Evolutionary conservation across 306 rosid genomes (phyloP).

Genomic region (Trifolium pratense): DNA sequence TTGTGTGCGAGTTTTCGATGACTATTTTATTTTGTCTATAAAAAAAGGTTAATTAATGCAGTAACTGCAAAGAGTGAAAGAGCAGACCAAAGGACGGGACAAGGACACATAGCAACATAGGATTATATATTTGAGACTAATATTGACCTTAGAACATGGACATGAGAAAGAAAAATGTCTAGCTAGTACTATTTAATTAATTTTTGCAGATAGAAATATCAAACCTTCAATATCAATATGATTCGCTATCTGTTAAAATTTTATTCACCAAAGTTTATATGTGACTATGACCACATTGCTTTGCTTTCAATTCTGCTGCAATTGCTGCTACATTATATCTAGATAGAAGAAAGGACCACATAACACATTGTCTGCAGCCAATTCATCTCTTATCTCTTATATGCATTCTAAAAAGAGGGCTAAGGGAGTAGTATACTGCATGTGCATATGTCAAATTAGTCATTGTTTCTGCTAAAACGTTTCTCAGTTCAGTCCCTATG

Average conservation of each 20-base stretch:
- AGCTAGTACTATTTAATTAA: neutral
- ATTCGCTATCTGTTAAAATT: constrained; percentile 36
- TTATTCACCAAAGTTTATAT: constrained; percentile 39
- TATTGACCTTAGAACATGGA: constrained; percentile 53
- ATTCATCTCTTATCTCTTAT: constrained; percentile 8
- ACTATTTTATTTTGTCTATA: too few relatives aligned
- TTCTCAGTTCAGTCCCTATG: too few relatives aligned
- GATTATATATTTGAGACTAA: neutral
- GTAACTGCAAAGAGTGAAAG: neutral
- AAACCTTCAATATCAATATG: neutral
- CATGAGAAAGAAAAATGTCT: neutral
- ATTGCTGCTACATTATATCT: constrained; percentile 5
- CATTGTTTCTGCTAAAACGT: too few relatives aligned
- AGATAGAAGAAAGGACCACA: constrained; percentile 48
- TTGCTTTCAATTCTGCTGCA: neutral
- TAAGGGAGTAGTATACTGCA: neutral
- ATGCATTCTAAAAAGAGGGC: neutral
- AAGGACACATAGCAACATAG: constrained; percentile 20
- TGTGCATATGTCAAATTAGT: too few relatives aligned
- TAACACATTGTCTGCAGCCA: constrained; percentile 43
- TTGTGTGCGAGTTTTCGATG: too few relatives aligned
- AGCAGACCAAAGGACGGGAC: constrained; percentile 37
- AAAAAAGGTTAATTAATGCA: neutral
- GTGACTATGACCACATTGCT: constrained; percentile 43
- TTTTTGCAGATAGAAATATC: neutral